These are phyloP conservation scores for Tuber calosporum DNA, from an alignment of 495 filamentous ascomycete species.

Conservation along the genomic window DNA sequence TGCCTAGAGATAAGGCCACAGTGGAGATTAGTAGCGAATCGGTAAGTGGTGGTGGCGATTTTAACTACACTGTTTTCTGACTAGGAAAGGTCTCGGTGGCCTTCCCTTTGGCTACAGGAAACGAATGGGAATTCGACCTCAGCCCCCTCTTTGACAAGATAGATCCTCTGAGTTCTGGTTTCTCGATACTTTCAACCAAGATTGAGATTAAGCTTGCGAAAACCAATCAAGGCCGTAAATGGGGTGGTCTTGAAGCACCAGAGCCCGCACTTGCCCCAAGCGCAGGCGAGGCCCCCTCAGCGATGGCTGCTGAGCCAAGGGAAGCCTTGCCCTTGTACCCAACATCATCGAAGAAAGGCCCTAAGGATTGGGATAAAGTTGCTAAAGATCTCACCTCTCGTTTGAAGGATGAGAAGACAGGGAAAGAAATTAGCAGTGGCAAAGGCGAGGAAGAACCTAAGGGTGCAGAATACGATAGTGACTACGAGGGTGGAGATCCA, in stretches of 20 bases:
- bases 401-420: constrained; percentile 42
- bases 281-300: neutral
- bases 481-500: constrained; percentile 59
- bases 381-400: constrained; percentile 52
- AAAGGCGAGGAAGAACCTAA: constrained; percentile 43
- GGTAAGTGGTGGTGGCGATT: constrained; percentile 9
- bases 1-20: constrained; percentile 56
- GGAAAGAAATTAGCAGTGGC: constrained; percentile 26
- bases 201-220: constrained; percentile 77
- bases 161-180: constrained; percentile 53
- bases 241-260: constrained; percentile 60
- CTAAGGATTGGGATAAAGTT: constrained; percentile 89
- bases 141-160: constrained; percentile 65
- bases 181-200: constrained; percentile 66
- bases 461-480: constrained; percentile 51
- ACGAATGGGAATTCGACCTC: constrained; percentile 60
- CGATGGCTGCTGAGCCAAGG: constrained; percentile 21
- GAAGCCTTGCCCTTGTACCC: constrained; percentile 61
- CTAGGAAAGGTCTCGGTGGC: constrained; percentile 53
- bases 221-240: constrained; percentile 60
- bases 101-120: constrained; percentile 56
- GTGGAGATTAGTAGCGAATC: constrained; percentile 50
- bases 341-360: constrained; percentile 73
- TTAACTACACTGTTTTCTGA: constrained; percentile 14
- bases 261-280: constrained; percentile 33